Evolutionary conservation across 768 basidiomycete species (phyloP).

Genomic region (Tephrocybe rancida): DNA sequence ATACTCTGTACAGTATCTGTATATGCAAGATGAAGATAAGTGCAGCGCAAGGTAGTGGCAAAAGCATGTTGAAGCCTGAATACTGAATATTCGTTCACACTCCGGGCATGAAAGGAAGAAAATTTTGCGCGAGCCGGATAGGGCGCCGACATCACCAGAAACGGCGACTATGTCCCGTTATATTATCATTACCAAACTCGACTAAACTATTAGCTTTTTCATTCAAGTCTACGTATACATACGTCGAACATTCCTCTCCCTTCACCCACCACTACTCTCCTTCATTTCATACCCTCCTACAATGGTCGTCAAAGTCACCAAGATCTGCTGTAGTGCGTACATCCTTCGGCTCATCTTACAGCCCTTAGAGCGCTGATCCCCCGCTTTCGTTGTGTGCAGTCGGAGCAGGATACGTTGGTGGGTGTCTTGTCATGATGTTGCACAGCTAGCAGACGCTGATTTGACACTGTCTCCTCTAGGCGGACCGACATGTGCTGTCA

Average conservation of each 20-base stretch:
- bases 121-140: neutral
- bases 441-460: constrained; percentile 1
- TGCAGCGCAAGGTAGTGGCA: no score
- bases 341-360: neutral
- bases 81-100: neutral
- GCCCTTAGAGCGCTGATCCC: constrained; percentile 12
- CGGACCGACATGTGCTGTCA: constrained; percentile 94
- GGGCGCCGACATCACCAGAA: neutral
- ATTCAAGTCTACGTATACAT: neutral
- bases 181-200: neutral
- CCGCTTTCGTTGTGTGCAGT: constrained; percentile 43
- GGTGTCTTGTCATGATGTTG: constrained; percentile 24
- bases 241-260: neutral
- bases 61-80: no score
- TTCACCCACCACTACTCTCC: constrained; percentile 5
- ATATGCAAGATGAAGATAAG: no score
- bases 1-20: no score
- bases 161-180: constrained; percentile 1
- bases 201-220: neutral
- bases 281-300: constrained; percentile 6
- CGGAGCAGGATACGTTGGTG: constrained; percentile 93
- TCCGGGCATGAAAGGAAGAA: no score
- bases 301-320: constrained; percentile 69
- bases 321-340: constrained; percentile 87
- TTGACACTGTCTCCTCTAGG: constrained; percentile 43